phyloP scores from a whole-genome alignment of 768 basidiomycete genomes.

The Macrolepiota fuliginosa region DNA sequence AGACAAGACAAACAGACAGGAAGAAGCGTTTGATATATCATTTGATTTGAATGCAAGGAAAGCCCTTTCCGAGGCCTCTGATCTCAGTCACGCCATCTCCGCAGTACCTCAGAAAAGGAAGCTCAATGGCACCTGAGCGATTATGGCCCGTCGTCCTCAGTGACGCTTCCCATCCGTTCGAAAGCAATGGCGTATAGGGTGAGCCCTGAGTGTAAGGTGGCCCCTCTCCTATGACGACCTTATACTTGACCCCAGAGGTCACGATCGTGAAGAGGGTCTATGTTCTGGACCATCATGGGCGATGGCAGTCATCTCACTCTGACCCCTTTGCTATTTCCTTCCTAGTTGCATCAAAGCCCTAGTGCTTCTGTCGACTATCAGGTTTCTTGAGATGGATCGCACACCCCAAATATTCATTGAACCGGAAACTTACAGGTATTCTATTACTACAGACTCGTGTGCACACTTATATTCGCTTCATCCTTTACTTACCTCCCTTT shows the following conservation, averaged over 20 bases:
- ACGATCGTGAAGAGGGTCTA: background rate
- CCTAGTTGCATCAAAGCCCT: background rate
- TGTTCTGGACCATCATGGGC: background rate
- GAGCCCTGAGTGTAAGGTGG: background rate
- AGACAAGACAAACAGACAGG: background rate
- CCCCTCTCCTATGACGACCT: background rate
- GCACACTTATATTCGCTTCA: background rate
- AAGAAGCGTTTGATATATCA: background rate
- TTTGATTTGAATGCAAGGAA: background rate
- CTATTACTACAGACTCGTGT: background rate
- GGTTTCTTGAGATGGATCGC: background rate
- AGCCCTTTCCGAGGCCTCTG: background rate
- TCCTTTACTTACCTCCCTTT: constrained; percentile 4
- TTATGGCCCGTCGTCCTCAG: background rate
- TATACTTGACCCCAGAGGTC: background rate
- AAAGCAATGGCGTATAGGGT: background rate
- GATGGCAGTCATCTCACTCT: background rate
- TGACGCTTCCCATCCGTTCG: background rate
- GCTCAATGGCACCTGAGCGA: background rate
- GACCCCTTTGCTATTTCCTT: background rate
- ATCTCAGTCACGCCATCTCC: constrained; percentile 1
- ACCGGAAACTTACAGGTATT: background rate
- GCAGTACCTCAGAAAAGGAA: constrained; percentile 2
- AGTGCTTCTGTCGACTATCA: background rate
- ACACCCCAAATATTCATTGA: background rate